Base-by-base conservation (phyloP, 148 eudicot species). In the Fagopyrum homotropicum region DNA sequence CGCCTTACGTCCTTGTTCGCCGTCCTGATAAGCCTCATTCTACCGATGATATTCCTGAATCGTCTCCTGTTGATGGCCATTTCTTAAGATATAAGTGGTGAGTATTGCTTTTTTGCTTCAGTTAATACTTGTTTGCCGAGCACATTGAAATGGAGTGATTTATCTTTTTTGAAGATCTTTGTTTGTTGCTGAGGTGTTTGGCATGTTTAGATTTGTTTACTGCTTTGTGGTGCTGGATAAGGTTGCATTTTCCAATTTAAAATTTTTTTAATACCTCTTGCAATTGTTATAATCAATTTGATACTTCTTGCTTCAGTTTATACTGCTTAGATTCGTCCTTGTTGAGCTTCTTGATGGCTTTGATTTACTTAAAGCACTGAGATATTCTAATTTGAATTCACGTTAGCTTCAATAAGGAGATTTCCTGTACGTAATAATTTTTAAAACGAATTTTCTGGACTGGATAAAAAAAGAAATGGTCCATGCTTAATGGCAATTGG, bases 31-130 rank as follows among this genome's bases (percentile, higher is more conserved):
- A 95, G 78, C 16, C 81, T 43, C 79, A 82, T 5, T 69, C 80
- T n/a, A 86, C 81, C 26, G 99, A 95, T 16, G 99, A 95, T 88
- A 89, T 90, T 8, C 81, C 88, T n/a, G 97, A 90, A 72, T 76
- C 81, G 4, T 82, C 86, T 9, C 99, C 99, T 3, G 15, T 95
- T 68, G 92, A 92, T 30, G 99, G 99, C 1, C 80, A 83, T 77
- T 95, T 90, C 80, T 83, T 95, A 82, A 89, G 92, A 95, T 95
- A 92, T 64, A 95, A 87, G 89, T 89, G 93, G 93, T 89, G 57
- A 69, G 86, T 79, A 26, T 46, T 40, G 7, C 57, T 72, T 63
- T 22, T 22, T 22, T 11, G 12, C 50, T 30, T 60, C 66, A n/a
- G 66, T 70, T 50, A 6, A 22, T 50, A 8, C 44, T 75, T 69